A percentile compares a stretch with the other conserved stretches of the same genome.
These are phyloP conservation scores for Penicillium waksmanii DNA, from an alignment of 495 filamentous ascomycete species.

Conservation along the genomic window DNA sequence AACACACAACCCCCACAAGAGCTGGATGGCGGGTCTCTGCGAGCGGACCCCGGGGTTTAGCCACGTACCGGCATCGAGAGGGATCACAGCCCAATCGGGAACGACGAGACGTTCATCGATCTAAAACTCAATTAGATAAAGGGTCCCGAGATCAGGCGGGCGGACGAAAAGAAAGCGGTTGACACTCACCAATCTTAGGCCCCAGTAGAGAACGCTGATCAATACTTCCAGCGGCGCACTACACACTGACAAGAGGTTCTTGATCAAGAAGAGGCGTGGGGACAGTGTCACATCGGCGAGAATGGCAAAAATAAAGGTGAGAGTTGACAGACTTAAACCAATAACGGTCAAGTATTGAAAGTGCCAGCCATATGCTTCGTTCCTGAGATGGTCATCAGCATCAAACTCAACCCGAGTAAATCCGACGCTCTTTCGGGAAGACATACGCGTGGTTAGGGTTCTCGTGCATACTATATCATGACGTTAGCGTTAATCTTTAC, in stretches of 20 bases:
- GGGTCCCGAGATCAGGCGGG: neutral
- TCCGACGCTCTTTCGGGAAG: conserved; percentile 6
- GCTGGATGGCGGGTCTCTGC: neutral
- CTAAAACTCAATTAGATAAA: conserved; percentile 32
- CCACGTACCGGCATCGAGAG: conserved; percentile 46
- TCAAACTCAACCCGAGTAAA: conserved; percentile 26
- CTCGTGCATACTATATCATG: conserved; percentile 43
- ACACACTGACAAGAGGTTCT: conserved; percentile 74
- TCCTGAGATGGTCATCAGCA: conserved; percentile 45
- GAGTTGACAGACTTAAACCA: conserved; percentile 68
- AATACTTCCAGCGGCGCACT: conserved; percentile 79
- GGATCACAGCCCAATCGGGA: conserved; percentile 51
- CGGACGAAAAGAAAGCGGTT: neutral
- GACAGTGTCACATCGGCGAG: conserved; percentile 75
- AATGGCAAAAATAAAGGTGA: conserved; percentile 71
- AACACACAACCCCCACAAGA: neutral
- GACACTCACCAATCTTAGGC: conserved; percentile 54
- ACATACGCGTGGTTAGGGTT: conserved; percentile 52
- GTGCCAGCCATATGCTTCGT: conserved; percentile 78
- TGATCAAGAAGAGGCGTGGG: conserved; percentile 65
- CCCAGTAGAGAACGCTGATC: conserved; percentile 87
- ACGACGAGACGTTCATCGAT: conserved; percentile 68
- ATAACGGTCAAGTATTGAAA: conserved; percentile 86
- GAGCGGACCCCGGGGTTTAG: neutral
- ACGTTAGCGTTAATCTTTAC: conserved; percentile 13